Percentiles rank a stretch among this genome's conserved stretches.
phyloP scores from a whole-genome alignment of 106 monocot species.

The Amphibolis antarctica region DNA sequence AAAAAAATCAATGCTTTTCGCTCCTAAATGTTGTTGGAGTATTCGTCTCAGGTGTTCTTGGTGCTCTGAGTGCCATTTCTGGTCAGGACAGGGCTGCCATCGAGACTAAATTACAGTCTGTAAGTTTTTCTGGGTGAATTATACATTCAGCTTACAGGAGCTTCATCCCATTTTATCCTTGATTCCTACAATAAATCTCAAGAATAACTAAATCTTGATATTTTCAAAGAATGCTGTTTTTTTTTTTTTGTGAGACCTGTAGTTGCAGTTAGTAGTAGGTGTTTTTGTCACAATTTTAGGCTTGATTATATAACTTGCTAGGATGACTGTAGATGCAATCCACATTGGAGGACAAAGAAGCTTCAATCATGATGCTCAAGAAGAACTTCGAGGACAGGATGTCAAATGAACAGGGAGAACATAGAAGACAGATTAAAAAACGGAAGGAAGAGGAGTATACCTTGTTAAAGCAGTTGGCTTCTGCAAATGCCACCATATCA shows the following conservation, averaged over 20 bases:
- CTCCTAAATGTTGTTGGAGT: constrained; percentile 53
- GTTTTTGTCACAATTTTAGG: too few species aligned
- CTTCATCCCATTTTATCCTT: background rate
- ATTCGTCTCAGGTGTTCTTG: constrained; percentile 66
- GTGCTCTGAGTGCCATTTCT: constrained; percentile 64
- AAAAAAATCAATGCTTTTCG: constrained; percentile 31
- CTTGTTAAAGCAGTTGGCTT: constrained; percentile 40
- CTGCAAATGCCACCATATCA: constrained; percentile 40
- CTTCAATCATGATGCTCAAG: constrained; percentile 24
- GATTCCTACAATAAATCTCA: background rate
- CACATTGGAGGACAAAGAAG: constrained; percentile 33
- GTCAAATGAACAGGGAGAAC: constrained; percentile 36
- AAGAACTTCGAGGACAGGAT: constrained; percentile 42
- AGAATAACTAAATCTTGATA: background rate
- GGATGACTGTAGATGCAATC: constrained; percentile 39
- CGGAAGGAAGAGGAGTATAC: constrained; percentile 42
- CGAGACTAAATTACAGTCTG: constrained; percentile 55
- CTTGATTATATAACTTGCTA: background rate
- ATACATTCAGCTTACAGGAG: background rate
- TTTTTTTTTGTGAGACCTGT: too few species aligned
- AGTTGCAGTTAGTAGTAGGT: background rate
- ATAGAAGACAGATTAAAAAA: constrained; percentile 31
- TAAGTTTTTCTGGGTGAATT: constrained; percentile 18
- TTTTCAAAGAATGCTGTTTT: too few species aligned
- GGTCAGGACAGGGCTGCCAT: constrained; percentile 45